Percentiles rank a stretch among this genome's conserved stretches.
Evolutionary conservation across 495 filamentous ascomycete species (phyloP).

Genomic region (Neohortaea acidophila): DNA sequence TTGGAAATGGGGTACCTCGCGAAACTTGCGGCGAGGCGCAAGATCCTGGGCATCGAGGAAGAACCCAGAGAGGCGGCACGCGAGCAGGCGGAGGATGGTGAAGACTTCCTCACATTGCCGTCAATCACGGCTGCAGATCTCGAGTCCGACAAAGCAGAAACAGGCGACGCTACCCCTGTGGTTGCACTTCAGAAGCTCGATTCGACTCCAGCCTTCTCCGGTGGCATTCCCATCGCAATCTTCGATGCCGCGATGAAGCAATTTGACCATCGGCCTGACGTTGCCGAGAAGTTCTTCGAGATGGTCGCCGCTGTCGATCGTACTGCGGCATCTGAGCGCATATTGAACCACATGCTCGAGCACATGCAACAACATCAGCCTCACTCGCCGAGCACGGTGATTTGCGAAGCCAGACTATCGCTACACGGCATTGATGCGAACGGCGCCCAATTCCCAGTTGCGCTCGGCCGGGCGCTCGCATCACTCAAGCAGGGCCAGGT

Average conservation of each 20-base stretch:
- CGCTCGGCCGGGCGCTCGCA: constrained; percentile 47
- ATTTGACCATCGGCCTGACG: constrained; percentile 43
- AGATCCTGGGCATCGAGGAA: constrained; percentile 51
- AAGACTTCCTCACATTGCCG: constrained; percentile 46
- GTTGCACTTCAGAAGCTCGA: constrained; percentile 46
- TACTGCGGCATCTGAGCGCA: constrained; percentile 45
- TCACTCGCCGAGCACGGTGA: constrained; percentile 41
- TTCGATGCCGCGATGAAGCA: constrained; percentile 79
- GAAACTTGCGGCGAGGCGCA: constrained; percentile 57
- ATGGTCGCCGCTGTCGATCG: constrained; percentile 54
- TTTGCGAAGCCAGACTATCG: constrained; percentile 56
- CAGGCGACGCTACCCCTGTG: constrained; percentile 28
- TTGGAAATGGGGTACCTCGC: constrained; percentile 84
- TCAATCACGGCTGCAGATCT: constrained; percentile 50
- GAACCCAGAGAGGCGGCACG: constrained; percentile 28
- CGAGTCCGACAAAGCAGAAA: constrained; percentile 34
- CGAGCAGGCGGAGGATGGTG: constrained; percentile 26
- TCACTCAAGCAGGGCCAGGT: constrained; percentile 31
- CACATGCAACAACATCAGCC: constrained; percentile 32
- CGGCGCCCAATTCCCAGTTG: constrained; percentile 57
- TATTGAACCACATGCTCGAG: constrained; percentile 61
- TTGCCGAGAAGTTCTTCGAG: constrained; percentile 65
- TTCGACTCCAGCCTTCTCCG: constrained; percentile 66
- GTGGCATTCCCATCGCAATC: constrained; percentile 81
- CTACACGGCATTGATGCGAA: constrained; percentile 46